Evolutionary conservation across 768 basidiomycete species (phyloP).

Genomic region (Dacryopinax spathularia): DNA sequence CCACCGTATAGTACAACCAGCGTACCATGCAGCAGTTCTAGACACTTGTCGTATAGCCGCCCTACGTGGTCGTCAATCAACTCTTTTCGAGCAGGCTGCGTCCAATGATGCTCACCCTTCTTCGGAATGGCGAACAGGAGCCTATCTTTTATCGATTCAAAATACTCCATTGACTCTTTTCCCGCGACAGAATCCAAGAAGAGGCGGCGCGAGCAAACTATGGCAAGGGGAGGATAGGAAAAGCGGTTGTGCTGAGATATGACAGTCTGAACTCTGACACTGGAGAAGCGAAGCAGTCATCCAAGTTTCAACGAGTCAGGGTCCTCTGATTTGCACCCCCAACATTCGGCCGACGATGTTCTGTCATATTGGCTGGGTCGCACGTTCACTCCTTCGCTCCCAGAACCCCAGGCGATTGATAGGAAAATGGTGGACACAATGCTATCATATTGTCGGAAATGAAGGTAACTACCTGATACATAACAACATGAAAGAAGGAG

Average conservation of each 20-base stretch:
- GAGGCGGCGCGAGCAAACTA: too few species aligned
- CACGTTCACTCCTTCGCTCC: too few species aligned
- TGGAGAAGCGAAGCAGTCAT: background rate
- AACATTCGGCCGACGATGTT: background rate
- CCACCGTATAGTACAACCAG: background rate
- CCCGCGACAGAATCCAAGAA: too few species aligned
- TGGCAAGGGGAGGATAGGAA: background rate
- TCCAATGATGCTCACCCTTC: slow-evolving; percentile 48
- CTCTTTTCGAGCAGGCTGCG: slow-evolving; percentile 1
- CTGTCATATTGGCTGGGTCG: too few species aligned
- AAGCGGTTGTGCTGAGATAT: background rate
- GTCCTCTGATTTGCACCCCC: background rate
- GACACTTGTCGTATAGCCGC: slow-evolving; percentile 78
- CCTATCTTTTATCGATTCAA: slow-evolving; percentile 64
- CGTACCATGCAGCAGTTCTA: slow-evolving; percentile 70
- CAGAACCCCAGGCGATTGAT: too few species aligned
- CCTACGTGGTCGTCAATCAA: slow-evolving; percentile 31
- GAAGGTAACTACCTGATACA: slow-evolving; percentile 1
- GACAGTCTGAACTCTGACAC: background rate
- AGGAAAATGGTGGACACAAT: too few species aligned
- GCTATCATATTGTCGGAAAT: too few species aligned
- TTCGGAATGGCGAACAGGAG: slow-evolving; percentile 93
- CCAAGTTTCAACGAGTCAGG: slow-evolving; percentile 4
- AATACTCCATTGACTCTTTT: slow-evolving; percentile 4
- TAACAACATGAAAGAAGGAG: background rate